phyloP scores from a whole-genome alignment of 2,329 filamentous ascomycete genomes.

The Colletotrichum theobromicola region DNA sequence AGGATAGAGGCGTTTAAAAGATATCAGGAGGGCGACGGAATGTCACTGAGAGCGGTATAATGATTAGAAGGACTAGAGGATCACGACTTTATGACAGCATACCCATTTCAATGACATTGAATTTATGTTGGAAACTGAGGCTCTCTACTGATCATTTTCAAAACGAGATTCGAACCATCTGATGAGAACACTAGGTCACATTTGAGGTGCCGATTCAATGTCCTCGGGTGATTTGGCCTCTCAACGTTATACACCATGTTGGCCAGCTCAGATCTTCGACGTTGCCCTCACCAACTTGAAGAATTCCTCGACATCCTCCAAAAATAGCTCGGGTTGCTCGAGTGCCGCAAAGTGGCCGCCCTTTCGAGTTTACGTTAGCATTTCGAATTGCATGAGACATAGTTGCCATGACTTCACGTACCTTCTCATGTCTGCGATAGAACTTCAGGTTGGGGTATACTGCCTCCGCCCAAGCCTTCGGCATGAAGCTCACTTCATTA shows the following conservation, averaged over 20 bases:
- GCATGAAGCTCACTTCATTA: constrained; percentile 42
- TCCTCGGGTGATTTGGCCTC: too few relatives aligned
- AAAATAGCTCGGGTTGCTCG: constrained; percentile 13
- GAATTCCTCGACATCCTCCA: constrained; percentile 11
- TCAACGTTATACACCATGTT: not conserved
- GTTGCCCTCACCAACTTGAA: not conserved
- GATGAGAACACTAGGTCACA: too few relatives aligned
- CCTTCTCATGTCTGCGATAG: constrained; percentile 5
- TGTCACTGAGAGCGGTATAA: not conserved
- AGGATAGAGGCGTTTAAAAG: not conserved
- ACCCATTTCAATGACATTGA: not conserved
- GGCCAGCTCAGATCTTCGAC: not conserved
- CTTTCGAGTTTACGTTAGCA: not conserved
- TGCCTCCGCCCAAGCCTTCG: constrained; percentile 36
- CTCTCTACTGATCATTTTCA: too few relatives aligned
- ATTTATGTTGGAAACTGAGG: fast-evolving
- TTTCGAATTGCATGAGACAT: fast-evolving
- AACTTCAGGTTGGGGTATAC: constrained; percentile 21
- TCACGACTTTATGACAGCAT: not conserved
- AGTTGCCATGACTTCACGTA: not conserved
- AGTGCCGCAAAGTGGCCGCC: constrained; percentile 14
- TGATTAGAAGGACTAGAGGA: not conserved
- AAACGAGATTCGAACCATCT: too few relatives aligned
- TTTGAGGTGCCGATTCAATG: too few relatives aligned
- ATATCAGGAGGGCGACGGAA: not conserved